Conservation (phyloP, 2,329 filamentous ascomycete species). For the Samsoniella hepiali region DNA sequence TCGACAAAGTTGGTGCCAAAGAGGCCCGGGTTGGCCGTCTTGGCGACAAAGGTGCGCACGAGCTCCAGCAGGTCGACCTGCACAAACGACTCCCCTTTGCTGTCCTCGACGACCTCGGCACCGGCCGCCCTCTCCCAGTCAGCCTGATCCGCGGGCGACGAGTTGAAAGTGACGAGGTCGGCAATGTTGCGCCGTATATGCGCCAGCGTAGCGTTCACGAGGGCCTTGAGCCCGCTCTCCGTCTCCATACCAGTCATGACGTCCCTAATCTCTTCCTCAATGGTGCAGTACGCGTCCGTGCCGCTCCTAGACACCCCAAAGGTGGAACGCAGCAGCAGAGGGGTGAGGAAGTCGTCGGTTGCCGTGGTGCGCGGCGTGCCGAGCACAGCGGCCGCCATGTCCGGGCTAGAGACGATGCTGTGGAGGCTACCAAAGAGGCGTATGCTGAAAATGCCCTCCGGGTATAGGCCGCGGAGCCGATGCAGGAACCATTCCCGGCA, state of each 20-base stretch:
- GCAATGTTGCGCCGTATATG: slow-evolving; percentile 31
- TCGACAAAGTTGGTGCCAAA: slow-evolving; percentile 42
- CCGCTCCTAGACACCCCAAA: slow-evolving; percentile 32
- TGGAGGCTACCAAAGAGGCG: slow-evolving; percentile 33
- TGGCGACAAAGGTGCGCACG: slow-evolving; percentile 35
- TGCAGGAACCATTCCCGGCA: slow-evolving; percentile 30
- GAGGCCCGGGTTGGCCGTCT: slow-evolving; percentile 33
- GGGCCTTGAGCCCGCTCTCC: slow-evolving; percentile 25
- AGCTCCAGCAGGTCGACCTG: slow-evolving; percentile 35
- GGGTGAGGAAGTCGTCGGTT: slow-evolving; percentile 27
- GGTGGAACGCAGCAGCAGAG: slow-evolving; percentile 30
- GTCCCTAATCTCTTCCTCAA: slow-evolving; percentile 28
- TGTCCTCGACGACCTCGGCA: slow-evolving; percentile 30
- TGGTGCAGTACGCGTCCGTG: slow-evolving; percentile 29
- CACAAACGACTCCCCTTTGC: slow-evolving; percentile 28
- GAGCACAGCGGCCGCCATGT: slow-evolving; percentile 29
- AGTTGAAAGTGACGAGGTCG: slow-evolving; percentile 39
- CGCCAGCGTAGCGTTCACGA: slow-evolving; percentile 23
- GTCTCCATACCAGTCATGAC: slow-evolving; percentile 28
- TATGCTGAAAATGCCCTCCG: slow-evolving; percentile 36
- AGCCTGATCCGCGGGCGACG: slow-evolving; percentile 35
- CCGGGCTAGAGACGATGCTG: slow-evolving; percentile 34
- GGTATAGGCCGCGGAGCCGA: slow-evolving; percentile 31
- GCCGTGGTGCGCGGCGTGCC: slow-evolving; percentile 28
- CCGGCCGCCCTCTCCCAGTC: slow-evolving; percentile 38